Conservation (phyloP, 2,329 filamentous ascomycete genomes). For the Trichophyton simii region DNA sequence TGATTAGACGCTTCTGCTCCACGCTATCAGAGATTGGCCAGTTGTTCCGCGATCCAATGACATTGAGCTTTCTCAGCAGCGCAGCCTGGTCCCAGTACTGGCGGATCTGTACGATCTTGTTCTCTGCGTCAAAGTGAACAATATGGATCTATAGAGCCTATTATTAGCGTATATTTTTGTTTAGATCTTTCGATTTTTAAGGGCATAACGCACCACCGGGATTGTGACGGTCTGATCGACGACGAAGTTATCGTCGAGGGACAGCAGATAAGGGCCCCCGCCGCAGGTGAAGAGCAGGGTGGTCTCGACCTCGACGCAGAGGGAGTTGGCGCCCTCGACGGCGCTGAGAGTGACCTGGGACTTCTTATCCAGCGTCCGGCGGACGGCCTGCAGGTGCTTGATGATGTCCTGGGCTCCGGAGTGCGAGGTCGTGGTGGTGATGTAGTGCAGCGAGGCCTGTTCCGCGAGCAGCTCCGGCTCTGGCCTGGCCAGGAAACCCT, state of each 20-base stretch:
- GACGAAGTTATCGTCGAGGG: constrained; percentile 88
- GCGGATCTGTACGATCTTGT: constrained; percentile 76
- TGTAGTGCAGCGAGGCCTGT: constrained; percentile 67
- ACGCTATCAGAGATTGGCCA: constrained; percentile 87
- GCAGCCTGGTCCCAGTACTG: constrained; percentile 92
- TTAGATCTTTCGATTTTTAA: neutral
- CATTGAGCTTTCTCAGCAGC: constrained; percentile 81
- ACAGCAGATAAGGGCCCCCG: constrained; percentile 77
- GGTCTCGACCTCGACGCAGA: constrained; percentile 70
- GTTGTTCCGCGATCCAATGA: constrained; percentile 82
- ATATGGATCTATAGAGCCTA: constrained; percentile 58
- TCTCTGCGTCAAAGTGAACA: constrained; percentile 63
- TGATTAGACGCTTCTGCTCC: constrained; percentile 70
- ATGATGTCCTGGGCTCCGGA: constrained; percentile 61
- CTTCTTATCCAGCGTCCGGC: constrained; percentile 69
- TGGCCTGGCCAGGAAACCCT: constrained; percentile 58
- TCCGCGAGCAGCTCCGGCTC: constrained; percentile 50
- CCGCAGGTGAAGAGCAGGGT: constrained; percentile 67
- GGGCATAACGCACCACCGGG: constrained; percentile 54
- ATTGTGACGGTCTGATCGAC: constrained; percentile 67
- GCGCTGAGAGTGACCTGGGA: constrained; percentile 61
- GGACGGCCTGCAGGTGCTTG: constrained; percentile 63
- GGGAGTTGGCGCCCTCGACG: constrained; percentile 56
- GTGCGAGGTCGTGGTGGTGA: constrained; percentile 71
- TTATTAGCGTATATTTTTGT: neutral